Percentiles rank a stretch among this genome's conserved stretches.
phyloP scores from a whole-genome alignment of 257 asterid genomes.

The Solanum pennellii region DNA sequence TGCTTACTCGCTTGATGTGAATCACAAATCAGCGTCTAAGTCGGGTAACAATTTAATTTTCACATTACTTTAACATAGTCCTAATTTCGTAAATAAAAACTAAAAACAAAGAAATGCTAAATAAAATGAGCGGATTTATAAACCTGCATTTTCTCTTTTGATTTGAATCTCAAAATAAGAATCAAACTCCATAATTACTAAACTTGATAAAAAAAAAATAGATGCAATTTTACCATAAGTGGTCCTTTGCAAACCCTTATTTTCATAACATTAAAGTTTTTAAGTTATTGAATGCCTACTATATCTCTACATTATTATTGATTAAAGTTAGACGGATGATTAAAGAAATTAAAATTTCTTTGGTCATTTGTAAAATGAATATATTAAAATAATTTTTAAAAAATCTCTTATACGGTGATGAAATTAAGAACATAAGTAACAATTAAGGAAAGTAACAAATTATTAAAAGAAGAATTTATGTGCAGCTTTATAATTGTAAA shows the following conservation, averaged over 20 bases:
- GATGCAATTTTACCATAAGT: too few species aligned
- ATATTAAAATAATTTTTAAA: too few species aligned
- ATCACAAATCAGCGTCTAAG: too few species aligned
- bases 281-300: background rate
- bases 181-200: too few species aligned
- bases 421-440: background rate
- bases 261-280: background rate
- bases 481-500: background rate
- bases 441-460: background rate
- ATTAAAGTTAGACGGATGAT: background rate
- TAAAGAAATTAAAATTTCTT: background rate
- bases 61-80: too few species aligned
- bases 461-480: background rate
- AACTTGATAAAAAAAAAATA: too few species aligned
- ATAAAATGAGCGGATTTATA: too few species aligned
- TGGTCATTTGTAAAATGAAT: background rate
- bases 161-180: too few species aligned
- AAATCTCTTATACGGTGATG: background rate
- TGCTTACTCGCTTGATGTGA: background rate
- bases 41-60: background rate
- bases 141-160: too few species aligned
- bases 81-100: too few species aligned
- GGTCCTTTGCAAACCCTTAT: too few species aligned
- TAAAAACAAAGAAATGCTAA: too few species aligned
- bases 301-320: background rate